Percentiles rank a stretch among this genome's conserved stretches.
Conservation (phyloP, 1,139 yeast species). For the Groenewaldozyma auringiensis region DNA sequence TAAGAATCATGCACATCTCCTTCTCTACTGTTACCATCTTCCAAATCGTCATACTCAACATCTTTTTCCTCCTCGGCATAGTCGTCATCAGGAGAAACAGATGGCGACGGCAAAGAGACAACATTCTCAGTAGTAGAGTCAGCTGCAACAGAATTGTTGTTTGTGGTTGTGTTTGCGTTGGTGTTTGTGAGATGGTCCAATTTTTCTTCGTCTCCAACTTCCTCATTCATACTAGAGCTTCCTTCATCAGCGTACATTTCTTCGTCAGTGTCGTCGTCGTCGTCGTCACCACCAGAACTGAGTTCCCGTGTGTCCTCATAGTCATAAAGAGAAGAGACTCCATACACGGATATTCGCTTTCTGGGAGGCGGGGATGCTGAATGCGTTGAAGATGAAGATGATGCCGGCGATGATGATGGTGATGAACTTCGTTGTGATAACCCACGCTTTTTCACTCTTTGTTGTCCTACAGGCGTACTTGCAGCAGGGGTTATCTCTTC, state of each 20-base stretch:
- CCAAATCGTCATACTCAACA: conserved; percentile 1
- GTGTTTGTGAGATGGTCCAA: neutral
- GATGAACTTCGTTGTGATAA: neutral
- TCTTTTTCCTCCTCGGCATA: conserved; percentile 9
- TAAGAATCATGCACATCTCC: neutral
- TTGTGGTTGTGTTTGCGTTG: neutral
- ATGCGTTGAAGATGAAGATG: conserved; percentile 1
- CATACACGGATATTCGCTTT: neutral
- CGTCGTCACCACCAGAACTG: too few species aligned
- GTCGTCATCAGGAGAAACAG: conserved; percentile 6
- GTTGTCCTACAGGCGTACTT: neutral
- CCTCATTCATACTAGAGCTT: neutral
- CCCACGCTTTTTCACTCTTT: neutral
- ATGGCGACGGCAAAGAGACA: neutral
- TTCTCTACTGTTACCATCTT: neutral
- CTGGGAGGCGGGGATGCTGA: neutral
- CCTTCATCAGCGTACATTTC: neutral
- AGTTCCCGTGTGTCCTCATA: too few species aligned
- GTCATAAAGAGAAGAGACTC: neutral
- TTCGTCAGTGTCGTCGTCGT: neutral
- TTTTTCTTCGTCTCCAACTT: neutral
- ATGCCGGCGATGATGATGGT: neutral
- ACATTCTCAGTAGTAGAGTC: neutral
- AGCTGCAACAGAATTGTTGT: neutral
- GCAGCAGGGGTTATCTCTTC: neutral